Percentiles rank a stretch among this genome's conserved stretches.
Conservation (phyloP, 768 basidiomycete genomes). For the Dioszegia hungarica region DNA sequence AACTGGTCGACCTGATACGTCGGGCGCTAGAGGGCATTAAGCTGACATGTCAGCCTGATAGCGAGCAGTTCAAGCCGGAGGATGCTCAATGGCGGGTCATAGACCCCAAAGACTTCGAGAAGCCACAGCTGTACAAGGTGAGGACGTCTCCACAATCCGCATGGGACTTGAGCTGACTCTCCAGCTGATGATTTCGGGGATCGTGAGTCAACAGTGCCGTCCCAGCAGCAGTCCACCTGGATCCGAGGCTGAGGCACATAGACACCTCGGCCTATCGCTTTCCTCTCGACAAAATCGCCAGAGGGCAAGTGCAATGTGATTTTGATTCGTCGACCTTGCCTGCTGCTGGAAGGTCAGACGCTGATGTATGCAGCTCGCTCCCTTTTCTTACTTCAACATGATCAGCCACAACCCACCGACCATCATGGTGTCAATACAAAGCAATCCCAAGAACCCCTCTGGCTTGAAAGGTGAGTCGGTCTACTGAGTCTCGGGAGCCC, state of each 20-base stretch:
- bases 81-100: conserved; percentile 10
- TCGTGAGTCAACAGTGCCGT: conserved; percentile 11
- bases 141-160: background rate
- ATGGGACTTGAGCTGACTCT: background rate
- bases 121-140: conserved; percentile 18
- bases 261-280: conserved; percentile 32
- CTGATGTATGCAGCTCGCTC: conserved; percentile 17
- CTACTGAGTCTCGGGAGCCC: background rate
- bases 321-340: too few relatives aligned
- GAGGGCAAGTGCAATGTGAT: conserved; percentile 28
- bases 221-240: too few relatives aligned
- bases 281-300: conserved; percentile 19
- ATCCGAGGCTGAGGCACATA: conserved; percentile 2
- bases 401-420: conserved; percentile 62
- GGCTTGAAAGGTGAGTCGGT: conserved; percentile 30
- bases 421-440: conserved; percentile 60
- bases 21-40: too few relatives aligned
- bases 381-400: conserved; percentile 62
- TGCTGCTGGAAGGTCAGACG: background rate
- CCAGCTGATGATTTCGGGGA: conserved; percentile 29
- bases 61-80: conserved; percentile 7
- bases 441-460: conserved; percentile 10
- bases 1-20: too few relatives aligned
- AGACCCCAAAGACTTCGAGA: conserved; percentile 14
- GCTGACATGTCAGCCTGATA: conserved; percentile 1